Evolutionary conservation across 2,329 filamentous ascomycete genomes (phyloP).

Genomic region (Sporothrix brunneoviolacea): DNA sequence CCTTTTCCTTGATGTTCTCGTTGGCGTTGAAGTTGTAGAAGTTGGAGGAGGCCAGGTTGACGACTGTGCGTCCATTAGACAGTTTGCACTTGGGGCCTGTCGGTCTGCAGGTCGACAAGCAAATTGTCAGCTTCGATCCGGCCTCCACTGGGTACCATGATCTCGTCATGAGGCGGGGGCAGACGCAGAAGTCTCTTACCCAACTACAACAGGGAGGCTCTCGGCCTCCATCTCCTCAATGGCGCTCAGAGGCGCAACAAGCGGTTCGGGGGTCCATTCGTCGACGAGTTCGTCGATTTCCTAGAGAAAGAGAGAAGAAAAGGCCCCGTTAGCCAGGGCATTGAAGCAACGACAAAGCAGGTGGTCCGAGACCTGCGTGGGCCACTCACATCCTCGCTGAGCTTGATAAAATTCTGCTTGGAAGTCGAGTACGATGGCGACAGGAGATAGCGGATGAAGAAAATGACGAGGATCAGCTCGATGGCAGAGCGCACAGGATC

Average conservation of each 20-base stretch:
- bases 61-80: constrained; percentile 80
- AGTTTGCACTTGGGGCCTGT: constrained; percentile 88
- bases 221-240: constrained; percentile 80
- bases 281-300: constrained; percentile 96
- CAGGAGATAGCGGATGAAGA: constrained; percentile 88
- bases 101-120: constrained; percentile 46
- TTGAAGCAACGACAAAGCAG: background rate
- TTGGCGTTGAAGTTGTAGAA: constrained; percentile 96
- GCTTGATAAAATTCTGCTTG: constrained; percentile 80
- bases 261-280: constrained; percentile 91
- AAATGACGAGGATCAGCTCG: constrained; percentile 87
- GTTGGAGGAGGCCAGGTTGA: constrained; percentile 91
- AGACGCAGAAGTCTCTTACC: constrained; percentile 43
- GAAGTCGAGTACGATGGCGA: constrained; percentile 88
- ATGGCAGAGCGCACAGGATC: constrained; percentile 91
- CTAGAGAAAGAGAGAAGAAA: constrained; percentile 20
- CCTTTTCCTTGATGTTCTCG: constrained; percentile 88
- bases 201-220: constrained; percentile 78
- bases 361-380: no score
- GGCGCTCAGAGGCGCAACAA: constrained; percentile 66
- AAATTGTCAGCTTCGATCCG: no score
- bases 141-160: no score
- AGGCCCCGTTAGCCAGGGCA: background rate
- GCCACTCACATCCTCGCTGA: constrained; percentile 71
- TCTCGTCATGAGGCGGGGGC: no score